Evolutionary conservation across 192 early-diverging fungal genomes (phyloP), one percentile per base, ranked within the genome.

Genomic region (Funneliformis geosporum): DNA sequence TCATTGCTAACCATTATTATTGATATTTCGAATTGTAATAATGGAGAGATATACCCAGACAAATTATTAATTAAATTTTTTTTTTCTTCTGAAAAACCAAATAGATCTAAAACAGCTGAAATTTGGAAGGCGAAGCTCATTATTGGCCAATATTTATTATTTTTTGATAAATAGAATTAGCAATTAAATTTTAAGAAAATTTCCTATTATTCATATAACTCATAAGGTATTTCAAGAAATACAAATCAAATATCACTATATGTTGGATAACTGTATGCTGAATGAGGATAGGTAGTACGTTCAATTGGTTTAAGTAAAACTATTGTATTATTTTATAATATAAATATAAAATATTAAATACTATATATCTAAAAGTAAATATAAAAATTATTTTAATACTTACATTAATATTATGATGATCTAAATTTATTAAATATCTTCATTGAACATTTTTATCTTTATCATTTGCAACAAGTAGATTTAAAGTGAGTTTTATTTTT

Each of bases 181-280:
- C 60, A 4, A 61, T 61, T 27, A 7, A 2, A 7, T 61, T 18
- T 61, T 61, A 12, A 61, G 60, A 61, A 61, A 61, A 61, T 6
- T 43, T 8, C 3, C 8, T 43, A 43, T 43, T 8, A 43, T 61
- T 61, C 5, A 61, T 61, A 11, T 61, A 61, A 7, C 60, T 4
- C 5, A 12, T 27, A 61, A 61, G 25, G 60, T 61, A 61, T 61
- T 7, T 12, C 60, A 27, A 61, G 60, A 61, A 61, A 61, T 23
- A 61, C 60, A 61, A 70, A 16, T 70, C 40, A 9, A 4, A 70
- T 33, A 21, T 70, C 68, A 33, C 68, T 28, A 70, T 70, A 28
- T 38, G 68, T 70, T 8, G 68, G 40, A 70, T 70, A 70, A 40
- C 39, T 70, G 21, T n/a, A 70, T 70, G 25, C 68, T 8, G 62